Evolutionary conservation across 495 filamentous ascomycete genomes (phyloP), one percentile per base, ranked within the genome.

Genomic region (Penicillium malachiteum): DNA sequence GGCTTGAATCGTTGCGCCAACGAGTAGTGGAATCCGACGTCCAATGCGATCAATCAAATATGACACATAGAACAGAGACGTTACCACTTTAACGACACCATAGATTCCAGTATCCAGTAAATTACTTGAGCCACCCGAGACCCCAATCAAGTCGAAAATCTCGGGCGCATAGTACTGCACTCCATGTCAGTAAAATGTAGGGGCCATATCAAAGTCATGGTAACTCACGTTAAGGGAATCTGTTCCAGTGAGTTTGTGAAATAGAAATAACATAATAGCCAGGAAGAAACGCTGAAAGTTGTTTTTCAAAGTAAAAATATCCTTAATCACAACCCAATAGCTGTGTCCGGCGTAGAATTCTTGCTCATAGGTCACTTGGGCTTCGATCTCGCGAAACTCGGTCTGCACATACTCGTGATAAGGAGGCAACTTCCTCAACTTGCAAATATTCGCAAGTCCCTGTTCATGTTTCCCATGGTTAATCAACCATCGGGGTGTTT

Each of bases 1-100:
- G 1, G 74, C 81, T 65, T 85, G 84, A 2, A 82, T 83, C 54
- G 87, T 80, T 5, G 81, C 82, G 6, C 87, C 89, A 17, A 80
- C 66, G 51, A 87, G 76, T 1, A 87, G 71, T 16, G 83, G 76
- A 18, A 73, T 70, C 3, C 81, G 75, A 5, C 82, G 76, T 18
- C 78, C 79, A 5, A 77, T 50, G 37, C 63, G 70, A 53, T 87
- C 84, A 48, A 86, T 78, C 32, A 86, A 63, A 54, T 72, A 80
- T 18, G 79, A 67, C 3, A 85, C 71, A 70, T 81, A 85, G 54
- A 86, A 55, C n/a, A 84, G 57, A 7, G 83, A 85, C 44, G 79
- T 65, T 1, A 67, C 69, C 7, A 78, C 82, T 55, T 71, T 77
- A 13, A 75, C 75, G 5, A 70, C 68, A 5, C 74, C 75, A 33